Evolutionary conservation across 192 early-diverging fungal species (phyloP), one percentile per base, ranked within the genome.

Genomic region (Allomyces arbusculus): DNA sequence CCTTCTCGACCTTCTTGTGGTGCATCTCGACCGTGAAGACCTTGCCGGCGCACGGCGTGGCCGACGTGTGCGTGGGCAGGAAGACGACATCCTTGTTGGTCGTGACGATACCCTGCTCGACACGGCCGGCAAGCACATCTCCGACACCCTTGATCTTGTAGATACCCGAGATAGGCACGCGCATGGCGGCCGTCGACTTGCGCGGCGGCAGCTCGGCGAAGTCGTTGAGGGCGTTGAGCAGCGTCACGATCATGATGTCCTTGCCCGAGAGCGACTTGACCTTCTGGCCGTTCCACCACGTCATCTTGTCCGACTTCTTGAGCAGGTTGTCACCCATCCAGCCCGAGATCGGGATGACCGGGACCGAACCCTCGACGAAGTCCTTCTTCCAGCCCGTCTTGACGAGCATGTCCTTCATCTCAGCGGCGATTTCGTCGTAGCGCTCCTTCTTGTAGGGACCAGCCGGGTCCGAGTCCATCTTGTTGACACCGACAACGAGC

Each of bases 241-340:
- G 87, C 71, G 94, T 97, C 83, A 58, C 50, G 50, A 58, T 58
- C 50, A n/a, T 58, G 16, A 58, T 14, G 79, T 83, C 66, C 82
- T 80, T 75, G 64, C 25, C n/a, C 76, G 33, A 64, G 61, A 55
- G 23, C 16, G 9, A 28, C 23, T 20, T 10, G 8, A 58, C 25
- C 63, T 25, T 62, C 66, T 55, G 66, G 76, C 94, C 94, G 84
- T 92, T 91, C 87, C 86, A 96, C 94, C 94, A 96, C 70, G 85
- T 72, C 92, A 93, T 93, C 84, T 93, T 92, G 76, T 74, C 70
- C 70, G 91, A 90, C 67, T 87, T 78, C 80, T 94, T 90, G 70
- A 97, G 77, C 91, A 97, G 89, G 88, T 97, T 97, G 83, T 97
- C 94, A 73, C 94, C 94, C 78, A 88, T 82, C 90, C 90, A 97